phyloP scores from a whole-genome alignment of 1,139 yeast genomes.

The Meyerozyma athensensis region DNA sequence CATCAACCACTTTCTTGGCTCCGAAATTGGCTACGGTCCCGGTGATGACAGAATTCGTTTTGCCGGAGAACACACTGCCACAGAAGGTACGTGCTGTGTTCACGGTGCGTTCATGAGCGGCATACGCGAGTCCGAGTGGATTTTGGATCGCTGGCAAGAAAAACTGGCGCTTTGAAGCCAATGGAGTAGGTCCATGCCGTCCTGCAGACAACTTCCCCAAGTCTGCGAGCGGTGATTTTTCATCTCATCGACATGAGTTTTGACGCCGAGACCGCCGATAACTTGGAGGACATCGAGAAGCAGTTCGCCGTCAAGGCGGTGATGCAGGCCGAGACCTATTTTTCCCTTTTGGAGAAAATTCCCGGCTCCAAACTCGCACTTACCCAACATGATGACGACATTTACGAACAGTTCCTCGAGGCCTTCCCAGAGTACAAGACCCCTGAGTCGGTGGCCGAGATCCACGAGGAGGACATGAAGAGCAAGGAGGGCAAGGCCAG shows the following conservation, averaged over 20 bases:
- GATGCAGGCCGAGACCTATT: constrained; percentile 90
- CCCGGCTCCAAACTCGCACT: constrained; percentile 77
- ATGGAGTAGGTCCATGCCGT: background rate
- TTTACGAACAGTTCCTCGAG: constrained; percentile 60
- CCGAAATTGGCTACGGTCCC: constrained; percentile 46
- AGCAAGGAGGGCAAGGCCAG: constrained; percentile 71
- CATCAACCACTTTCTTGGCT: constrained; percentile 48
- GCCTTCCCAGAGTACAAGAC: constrained; percentile 82
- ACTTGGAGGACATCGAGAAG: constrained; percentile 73
- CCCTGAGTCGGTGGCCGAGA: constrained; percentile 48
- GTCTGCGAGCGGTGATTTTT: too few species aligned
- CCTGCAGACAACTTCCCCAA: background rate
- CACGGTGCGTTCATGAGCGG: constrained; percentile 80
- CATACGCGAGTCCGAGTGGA: constrained; percentile 57
- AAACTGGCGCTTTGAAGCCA: background rate
- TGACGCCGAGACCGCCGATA: constrained; percentile 55
- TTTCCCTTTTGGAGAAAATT: constrained; percentile 69
- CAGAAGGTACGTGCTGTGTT: constrained; percentile 80
- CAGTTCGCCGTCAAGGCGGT: constrained; percentile 98
- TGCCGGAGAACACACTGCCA: constrained; percentile 81
- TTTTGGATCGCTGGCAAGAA: constrained; percentile 17
- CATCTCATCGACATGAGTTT: constrained; percentile 14
- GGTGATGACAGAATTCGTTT: constrained; percentile 49
- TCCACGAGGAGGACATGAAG: constrained; percentile 81
- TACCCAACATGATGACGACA: constrained; percentile 79